These are phyloP conservation scores for Lactarius sanguifluus DNA, from an alignment of 768 basidiomycete species.

Conservation along the genomic window DNA sequence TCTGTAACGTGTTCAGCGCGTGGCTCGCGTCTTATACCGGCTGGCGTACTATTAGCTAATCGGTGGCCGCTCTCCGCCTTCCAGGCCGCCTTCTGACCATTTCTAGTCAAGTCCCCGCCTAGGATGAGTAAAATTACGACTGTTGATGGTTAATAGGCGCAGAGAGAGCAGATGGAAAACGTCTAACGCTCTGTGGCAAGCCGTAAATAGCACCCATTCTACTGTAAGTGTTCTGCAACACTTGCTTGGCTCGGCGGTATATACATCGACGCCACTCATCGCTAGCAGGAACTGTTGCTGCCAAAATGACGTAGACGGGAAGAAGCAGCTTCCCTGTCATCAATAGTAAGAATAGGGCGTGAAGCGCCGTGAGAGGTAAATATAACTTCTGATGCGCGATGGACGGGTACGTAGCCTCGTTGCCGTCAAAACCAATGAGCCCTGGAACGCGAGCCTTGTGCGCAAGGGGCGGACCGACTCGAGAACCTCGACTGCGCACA, in stretches of 20 bases:
- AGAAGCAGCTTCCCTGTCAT: background rate
- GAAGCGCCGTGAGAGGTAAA: background rate
- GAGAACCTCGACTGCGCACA: conserved; percentile 9
- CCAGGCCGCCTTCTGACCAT: background rate
- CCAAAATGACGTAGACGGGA: conserved; percentile 21
- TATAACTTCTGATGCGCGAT: background rate
- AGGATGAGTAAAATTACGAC: background rate
- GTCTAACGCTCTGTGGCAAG: background rate
- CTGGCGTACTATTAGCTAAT: conserved; percentile 11
- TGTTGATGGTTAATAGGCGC: background rate
- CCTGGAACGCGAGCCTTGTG: conserved; percentile 13
- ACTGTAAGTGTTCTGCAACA: background rate
- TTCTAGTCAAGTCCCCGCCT: conserved; percentile 2
- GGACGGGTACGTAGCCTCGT: conserved; percentile 19
- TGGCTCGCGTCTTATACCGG: conserved; percentile 16
- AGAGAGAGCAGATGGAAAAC: background rate
- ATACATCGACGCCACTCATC: conserved; percentile 1
- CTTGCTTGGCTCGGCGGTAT: background rate
- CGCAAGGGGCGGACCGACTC: background rate
- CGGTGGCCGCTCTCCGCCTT: background rate
- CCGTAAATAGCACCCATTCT: background rate
- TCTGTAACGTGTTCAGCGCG: conserved; percentile 27
- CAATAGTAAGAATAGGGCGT: background rate
- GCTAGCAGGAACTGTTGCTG: background rate
- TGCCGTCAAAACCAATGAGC: conserved; percentile 10